Evolutionary conservation across 2,329 filamentous ascomycete species (phyloP).

Genomic region (Fusarium nodosum): DNA sequence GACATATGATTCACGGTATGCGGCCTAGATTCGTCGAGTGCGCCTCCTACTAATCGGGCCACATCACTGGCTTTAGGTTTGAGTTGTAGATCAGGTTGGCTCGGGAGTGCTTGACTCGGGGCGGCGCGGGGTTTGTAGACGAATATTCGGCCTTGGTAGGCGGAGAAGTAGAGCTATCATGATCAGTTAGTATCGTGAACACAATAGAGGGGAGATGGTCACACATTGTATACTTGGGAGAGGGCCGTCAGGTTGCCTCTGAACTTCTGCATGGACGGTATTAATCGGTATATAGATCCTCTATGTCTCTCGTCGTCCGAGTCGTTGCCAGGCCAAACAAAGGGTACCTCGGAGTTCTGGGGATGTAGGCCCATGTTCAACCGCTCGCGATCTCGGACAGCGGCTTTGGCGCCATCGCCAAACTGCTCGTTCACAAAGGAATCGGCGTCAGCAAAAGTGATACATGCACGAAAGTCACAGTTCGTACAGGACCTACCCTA

Average conservation of each 20-base stretch:
- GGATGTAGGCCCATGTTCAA: slow-evolving; percentile 44
- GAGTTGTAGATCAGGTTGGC: slow-evolving; percentile 65
- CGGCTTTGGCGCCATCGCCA: slow-evolving; percentile 53
- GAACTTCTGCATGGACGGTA: slow-evolving; percentile 56
- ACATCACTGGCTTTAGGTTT: slow-evolving; percentile 59
- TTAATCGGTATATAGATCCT: slow-evolving; percentile 49
- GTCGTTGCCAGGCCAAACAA: slow-evolving; percentile 50
- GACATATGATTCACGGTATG: slow-evolving; percentile 79
- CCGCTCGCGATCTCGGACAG: slow-evolving; percentile 56
- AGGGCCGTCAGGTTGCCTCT: slow-evolving; percentile 70
- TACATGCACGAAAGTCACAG: neutral
- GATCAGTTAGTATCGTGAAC: slow-evolving; percentile 23
- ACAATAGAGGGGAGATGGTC: slow-evolving; percentile 21
- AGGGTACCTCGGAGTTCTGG: slow-evolving; percentile 47
- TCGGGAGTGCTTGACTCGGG: slow-evolving; percentile 62
- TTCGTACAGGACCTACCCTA: slow-evolving; percentile 46
- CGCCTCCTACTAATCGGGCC: slow-evolving; percentile 61
- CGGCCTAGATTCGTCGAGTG: slow-evolving; percentile 63
- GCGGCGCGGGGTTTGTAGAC: slow-evolving; percentile 66
- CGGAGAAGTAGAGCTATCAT: slow-evolving; percentile 70
- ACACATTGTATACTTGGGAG: slow-evolving; percentile 69
- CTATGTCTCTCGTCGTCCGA: slow-evolving; percentile 44
- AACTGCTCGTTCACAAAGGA: slow-evolving; percentile 51
- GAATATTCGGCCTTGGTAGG: slow-evolving; percentile 69
- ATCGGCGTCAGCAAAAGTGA: slow-evolving; percentile 17